Percentiles rank a stretch among this genome's conserved stretches.
Evolutionary conservation across 2,329 filamentous ascomycete species (phyloP).

Genomic region (Rasamsonia emersonii): DNA sequence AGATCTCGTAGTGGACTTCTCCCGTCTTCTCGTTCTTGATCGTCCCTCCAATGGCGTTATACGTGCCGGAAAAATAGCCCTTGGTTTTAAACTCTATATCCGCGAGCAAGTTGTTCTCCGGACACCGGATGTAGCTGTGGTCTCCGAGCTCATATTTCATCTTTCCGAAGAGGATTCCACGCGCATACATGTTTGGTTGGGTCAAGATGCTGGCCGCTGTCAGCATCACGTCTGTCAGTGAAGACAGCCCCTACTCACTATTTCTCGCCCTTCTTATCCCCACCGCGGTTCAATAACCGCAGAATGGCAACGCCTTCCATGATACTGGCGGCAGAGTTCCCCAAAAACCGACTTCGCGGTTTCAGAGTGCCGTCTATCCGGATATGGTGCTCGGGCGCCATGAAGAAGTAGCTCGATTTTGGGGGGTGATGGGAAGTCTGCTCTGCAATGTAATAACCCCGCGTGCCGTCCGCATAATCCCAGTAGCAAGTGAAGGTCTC

Average conservation of each 20-base stretch:
- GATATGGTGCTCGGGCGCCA: conserved; percentile 88
- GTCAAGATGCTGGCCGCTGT: conserved; percentile 62
- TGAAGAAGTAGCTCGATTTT: conserved; percentile 98
- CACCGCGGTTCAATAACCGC: conserved; percentile 68
- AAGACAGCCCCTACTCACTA: conserved; percentile 55
- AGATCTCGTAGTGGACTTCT: conserved; percentile 82
- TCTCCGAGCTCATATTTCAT: conserved; percentile 99
- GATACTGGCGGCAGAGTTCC: conserved; percentile 93
- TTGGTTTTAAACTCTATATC: conserved; percentile 99
- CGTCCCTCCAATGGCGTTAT: conserved; percentile 86
- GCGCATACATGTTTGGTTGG: conserved; percentile 98
- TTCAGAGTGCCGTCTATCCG: conserved; percentile 94
- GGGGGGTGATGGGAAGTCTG: conserved; percentile 97
- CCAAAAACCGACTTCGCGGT: conserved; percentile 86
- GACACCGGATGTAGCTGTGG: conserved; percentile 85
- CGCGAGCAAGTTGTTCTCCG: conserved; percentile 74
- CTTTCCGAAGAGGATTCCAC: conserved; percentile 93
- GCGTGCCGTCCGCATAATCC: conserved; percentile 77
- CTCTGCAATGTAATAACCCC: conserved; percentile 92
- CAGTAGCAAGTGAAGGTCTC: conserved; percentile 94
- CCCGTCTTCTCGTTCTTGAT: conserved; percentile 85
- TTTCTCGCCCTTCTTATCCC: conserved; percentile 62
- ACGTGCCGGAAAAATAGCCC: conserved; percentile 91
- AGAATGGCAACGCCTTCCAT: conserved; percentile 96
- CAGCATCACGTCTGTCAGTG: conserved; percentile 1